These are phyloP conservation scores for Globisporangium cederbergense DNA, from an alignment of 352 stramenopile species.

Conservation along the genomic window DNA sequence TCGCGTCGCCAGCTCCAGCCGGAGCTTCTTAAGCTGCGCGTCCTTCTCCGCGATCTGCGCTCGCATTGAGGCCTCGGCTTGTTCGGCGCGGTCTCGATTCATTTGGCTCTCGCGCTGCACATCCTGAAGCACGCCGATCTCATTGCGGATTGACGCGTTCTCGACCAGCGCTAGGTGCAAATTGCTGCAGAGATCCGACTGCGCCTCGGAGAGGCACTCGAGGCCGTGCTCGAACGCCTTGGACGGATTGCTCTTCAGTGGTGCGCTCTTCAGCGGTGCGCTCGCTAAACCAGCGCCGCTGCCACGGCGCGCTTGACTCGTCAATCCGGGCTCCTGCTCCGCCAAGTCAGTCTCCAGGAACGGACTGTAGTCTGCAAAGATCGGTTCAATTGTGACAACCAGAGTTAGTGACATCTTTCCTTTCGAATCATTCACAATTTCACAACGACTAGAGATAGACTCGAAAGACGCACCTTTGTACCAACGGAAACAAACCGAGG, in stretches of 20 bases:
- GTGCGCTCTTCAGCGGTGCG: neutral
- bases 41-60: slow-evolving; percentile 36
- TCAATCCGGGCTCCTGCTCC: slow-evolving; percentile 20
- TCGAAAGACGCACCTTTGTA: slow-evolving; percentile 41
- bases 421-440: neutral
- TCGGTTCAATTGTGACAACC: neutral
- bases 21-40: slow-evolving; percentile 33
- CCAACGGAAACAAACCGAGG: slow-evolving; percentile 74
- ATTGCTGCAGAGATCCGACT: slow-evolving; percentile 54
- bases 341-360: slow-evolving; percentile 61
- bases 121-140: slow-evolving; percentile 52
- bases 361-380: slow-evolving; percentile 55
- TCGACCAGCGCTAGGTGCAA: slow-evolving; percentile 69
- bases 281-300: neutral
- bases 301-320: slow-evolving; percentile 13
- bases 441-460: neutral
- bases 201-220: slow-evolving; percentile 57
- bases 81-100: slow-evolving; percentile 28
- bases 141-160: slow-evolving; percentile 73
- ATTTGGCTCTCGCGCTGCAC: slow-evolving; percentile 41
- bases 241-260: slow-evolving; percentile 12
- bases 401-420: neutral
- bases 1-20: slow-evolving; percentile 34
- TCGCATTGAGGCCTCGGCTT: slow-evolving; percentile 27
- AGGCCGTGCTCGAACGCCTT: slow-evolving; percentile 46